A percentile compares a stretch with the other conserved stretches of the same genome.
Evolutionary conservation across 768 basidiomycete genomes (phyloP).

Genomic region (Xerocomellus chrysenteron): DNA sequence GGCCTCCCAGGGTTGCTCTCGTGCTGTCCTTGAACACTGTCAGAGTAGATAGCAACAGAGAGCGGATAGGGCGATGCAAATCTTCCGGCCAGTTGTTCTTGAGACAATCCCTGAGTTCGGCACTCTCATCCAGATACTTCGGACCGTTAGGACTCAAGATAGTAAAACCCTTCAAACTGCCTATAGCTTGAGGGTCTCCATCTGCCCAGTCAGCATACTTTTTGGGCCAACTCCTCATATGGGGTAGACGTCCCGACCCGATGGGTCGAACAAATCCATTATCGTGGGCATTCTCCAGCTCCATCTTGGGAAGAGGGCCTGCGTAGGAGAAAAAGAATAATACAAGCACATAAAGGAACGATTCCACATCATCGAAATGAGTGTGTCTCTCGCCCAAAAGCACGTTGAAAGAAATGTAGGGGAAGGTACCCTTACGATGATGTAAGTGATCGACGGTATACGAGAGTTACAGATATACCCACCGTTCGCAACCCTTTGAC

Average conservation of each 20-base stretch:
- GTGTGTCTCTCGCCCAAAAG: constrained; percentile 8
- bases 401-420: constrained; percentile 12
- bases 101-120: not conserved
- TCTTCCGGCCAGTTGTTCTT: not conserved
- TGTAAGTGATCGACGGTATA: not conserved
- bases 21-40: not conserved
- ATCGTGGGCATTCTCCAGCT: not conserved
- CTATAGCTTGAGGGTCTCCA: not conserved
- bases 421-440: not conserved
- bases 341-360: constrained; percentile 15
- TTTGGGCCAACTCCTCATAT: constrained; percentile 7
- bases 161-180: not conserved
- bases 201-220: not conserved
- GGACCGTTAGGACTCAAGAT: not conserved
- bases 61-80: not conserved
- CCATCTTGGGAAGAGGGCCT: not conserved
- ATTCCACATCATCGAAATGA: constrained; percentile 14
- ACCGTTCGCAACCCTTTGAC: not conserved
- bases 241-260: not conserved
- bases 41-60: not conserved
- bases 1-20: not conserved
- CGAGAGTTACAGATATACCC: not conserved
- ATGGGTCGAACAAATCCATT: not conserved
- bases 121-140: not conserved
- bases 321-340: constrained; percentile 16